A percentile compares a stretch with the other conserved stretches of the same genome.
These are phyloP conservation scores for Wallemia ichthyophaga DNA, from an alignment of 1,284 basidiomycete species.

Conservation along the genomic window DNA sequence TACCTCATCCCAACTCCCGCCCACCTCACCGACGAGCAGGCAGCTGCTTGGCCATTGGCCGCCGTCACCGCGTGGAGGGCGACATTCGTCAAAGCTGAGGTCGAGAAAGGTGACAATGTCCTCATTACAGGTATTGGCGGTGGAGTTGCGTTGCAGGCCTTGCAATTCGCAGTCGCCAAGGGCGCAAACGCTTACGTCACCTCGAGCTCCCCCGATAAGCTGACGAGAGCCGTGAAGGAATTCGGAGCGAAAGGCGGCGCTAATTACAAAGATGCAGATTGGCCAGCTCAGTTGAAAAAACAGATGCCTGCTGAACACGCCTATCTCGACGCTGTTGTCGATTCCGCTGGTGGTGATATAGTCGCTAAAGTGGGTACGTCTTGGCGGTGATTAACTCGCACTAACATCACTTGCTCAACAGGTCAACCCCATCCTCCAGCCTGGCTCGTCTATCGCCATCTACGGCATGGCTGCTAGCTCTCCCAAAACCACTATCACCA, in stretches of 20 bases:
- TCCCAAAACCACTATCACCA: slow-evolving; percentile 33
- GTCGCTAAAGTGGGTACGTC: slow-evolving; percentile 17
- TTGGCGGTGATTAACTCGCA: neutral
- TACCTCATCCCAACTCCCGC: slow-evolving; percentile 29
- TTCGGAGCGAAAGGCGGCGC: slow-evolving; percentile 52
- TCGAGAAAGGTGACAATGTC: slow-evolving; percentile 34
- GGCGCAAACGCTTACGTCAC: slow-evolving; percentile 62
- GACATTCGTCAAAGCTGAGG: slow-evolving; percentile 32
- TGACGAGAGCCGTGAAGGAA: slow-evolving; percentile 26
- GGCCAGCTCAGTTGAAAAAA: slow-evolving; percentile 27
- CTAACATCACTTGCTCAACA: too few species aligned
- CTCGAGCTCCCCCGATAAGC: slow-evolving; percentile 36
- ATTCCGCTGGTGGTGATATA: slow-evolving; percentile 50
- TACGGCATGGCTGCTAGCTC: slow-evolving; percentile 35
- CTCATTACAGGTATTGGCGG: slow-evolving; percentile 27
- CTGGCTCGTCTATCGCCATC: slow-evolving; percentile 4
- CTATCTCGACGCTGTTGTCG: slow-evolving; percentile 38
- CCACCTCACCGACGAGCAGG: slow-evolving; percentile 36
- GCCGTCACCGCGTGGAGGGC: slow-evolving; percentile 60
- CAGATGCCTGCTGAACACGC: slow-evolving; percentile 21
- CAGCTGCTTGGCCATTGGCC: slow-evolving; percentile 43
- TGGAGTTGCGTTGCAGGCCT: slow-evolving; percentile 43
- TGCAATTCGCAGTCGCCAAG: slow-evolving; percentile 44
- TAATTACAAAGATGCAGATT: slow-evolving; percentile 34
- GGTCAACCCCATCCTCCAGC: neutral